These are phyloP conservation scores for Globisporangium nunn DNA, from an alignment of 352 stramenopile species.

Conservation along the genomic window DNA sequence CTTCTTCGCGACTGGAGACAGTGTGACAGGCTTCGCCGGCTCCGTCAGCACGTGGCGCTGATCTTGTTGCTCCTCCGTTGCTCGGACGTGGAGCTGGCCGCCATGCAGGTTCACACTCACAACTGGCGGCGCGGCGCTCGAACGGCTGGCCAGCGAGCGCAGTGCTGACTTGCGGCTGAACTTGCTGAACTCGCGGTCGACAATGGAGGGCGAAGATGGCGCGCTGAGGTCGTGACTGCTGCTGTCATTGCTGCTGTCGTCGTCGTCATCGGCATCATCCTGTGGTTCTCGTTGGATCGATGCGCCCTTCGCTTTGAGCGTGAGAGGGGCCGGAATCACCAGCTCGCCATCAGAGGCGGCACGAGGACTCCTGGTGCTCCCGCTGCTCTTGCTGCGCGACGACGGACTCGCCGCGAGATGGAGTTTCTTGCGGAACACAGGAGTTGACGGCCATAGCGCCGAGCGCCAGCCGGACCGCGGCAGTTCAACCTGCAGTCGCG, in stretches of 20 bases:
- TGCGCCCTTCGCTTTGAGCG: constrained; percentile 3
- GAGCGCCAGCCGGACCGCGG: constrained; percentile 28
- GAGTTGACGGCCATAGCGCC: constrained; percentile 26
- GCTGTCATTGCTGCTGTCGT: not conserved
- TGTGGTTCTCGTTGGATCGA: constrained; percentile 2
- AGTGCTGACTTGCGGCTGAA: not conserved
- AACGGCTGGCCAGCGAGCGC: constrained; percentile 1
- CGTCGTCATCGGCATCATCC: constrained; percentile 1
- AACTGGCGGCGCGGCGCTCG: not conserved
- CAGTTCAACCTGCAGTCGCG: constrained; percentile 13
- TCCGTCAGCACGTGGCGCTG: not conserved
- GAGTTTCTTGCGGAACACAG: constrained; percentile 27
- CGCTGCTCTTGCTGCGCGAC: constrained; percentile 10
- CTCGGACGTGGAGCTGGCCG: constrained; percentile 8
- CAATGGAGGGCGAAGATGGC: not conserved
- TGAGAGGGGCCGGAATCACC: constrained; percentile 5
- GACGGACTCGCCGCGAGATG: constrained; percentile 8
- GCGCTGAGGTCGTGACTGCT: not conserved
- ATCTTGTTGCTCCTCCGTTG: not conserved
- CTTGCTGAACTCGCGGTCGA: constrained; percentile 1
- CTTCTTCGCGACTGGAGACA: not conserved
- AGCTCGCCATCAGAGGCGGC: constrained; percentile 6
- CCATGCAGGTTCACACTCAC: constrained; percentile 10
- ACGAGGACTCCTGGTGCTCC: constrained; percentile 14
- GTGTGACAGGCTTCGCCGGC: not conserved